Conservation (phyloP, 306 rosid species). For the Inga laurina region DNA sequence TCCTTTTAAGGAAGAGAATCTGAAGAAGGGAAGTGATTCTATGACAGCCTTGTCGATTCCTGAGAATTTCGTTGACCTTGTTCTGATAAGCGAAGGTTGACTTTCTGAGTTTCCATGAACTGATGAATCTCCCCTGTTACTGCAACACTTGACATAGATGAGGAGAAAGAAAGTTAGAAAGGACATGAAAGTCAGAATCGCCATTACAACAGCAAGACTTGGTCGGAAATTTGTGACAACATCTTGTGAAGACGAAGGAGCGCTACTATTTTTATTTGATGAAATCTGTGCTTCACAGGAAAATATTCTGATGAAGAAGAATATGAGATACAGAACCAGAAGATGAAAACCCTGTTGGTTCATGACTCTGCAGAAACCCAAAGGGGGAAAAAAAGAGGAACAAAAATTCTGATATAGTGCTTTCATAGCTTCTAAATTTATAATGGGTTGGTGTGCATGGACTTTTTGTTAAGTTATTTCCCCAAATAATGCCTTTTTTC, state of each 20-base stretch:
- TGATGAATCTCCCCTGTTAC: conserved; percentile 28
- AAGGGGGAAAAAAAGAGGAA: background rate
- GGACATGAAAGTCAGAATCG: conserved; percentile 56
- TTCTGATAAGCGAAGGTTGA: conserved; percentile 37
- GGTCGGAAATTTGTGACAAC: conserved; percentile 54
- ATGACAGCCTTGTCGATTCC: conserved; percentile 82
- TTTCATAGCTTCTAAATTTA: conserved; percentile 17
- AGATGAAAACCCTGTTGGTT: conserved; percentile 27
- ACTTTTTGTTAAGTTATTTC: conserved; percentile 30
- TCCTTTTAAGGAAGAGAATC: conserved; percentile 83
- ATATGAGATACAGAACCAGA: conserved; percentile 37
- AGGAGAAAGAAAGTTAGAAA: conserved; percentile 65
- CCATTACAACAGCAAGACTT: conserved; percentile 70
- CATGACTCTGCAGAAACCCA: conserved; percentile 49
- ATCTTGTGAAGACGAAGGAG: conserved; percentile 18
- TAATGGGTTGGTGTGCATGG: conserved; percentile 39
- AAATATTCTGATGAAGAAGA: conserved; percentile 30
- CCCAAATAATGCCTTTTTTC: conserved; percentile 28
- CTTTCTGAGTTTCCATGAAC: conserved; percentile 25
- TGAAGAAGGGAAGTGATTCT: conserved; percentile 95
- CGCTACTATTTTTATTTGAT: background rate
- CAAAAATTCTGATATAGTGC: background rate
- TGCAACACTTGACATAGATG: conserved; percentile 60
- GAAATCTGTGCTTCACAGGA: conserved; percentile 45
- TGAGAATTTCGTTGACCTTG: conserved; percentile 70